A percentile compares a stretch with the other conserved stretches of the same genome.
Evolutionary conservation across 192 early-diverging fungal species (phyloP).

Genomic region (Pilaira anomala): DNA sequence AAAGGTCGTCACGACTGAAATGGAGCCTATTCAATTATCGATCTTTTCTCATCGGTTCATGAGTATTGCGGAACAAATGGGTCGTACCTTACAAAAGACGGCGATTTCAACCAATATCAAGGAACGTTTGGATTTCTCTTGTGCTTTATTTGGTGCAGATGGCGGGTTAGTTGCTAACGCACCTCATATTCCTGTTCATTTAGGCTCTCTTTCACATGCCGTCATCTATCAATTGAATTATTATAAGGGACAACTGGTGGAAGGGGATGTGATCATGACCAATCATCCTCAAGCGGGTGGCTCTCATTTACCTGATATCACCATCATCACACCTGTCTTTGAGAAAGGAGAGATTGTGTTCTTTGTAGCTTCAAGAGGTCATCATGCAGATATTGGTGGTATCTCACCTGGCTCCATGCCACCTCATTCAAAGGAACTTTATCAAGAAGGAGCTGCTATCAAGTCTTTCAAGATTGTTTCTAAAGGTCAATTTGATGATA

Average conservation of each 20-base stretch:
- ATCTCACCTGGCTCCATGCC: constrained; percentile 87
- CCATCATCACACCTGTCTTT: constrained; percentile 95
- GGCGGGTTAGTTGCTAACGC: constrained; percentile 84
- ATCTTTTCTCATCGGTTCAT: constrained; percentile 97
- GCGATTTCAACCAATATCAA: constrained; percentile 97
- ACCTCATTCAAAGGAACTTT: constrained; percentile 87
- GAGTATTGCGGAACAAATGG: constrained; percentile 98
- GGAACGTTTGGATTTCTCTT: constrained; percentile 96
- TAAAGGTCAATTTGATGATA: constrained; percentile 76
- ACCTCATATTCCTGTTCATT: constrained; percentile 89
- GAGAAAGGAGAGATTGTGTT: constrained; percentile 74
- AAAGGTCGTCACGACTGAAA: constrained; percentile 45
- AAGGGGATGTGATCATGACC: constrained; percentile 92
- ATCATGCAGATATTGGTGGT: constrained; percentile 95
- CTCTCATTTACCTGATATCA: constrained; percentile 92
- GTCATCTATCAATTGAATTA: constrained; percentile 88
- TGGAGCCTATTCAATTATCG: constrained; percentile 87
- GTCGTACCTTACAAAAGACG: constrained; percentile 90
- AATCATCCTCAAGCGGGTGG: constrained; percentile 97
- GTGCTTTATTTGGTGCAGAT: constrained; percentile 89
- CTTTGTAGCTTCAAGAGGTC: constrained; percentile 92
- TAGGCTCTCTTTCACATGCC: constrained; percentile 92
- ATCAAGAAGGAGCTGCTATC: constrained; percentile 92
- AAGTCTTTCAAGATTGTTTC: constrained; percentile 86
- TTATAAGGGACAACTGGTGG: constrained; percentile 60